Evolutionary conservation across 805 yeast species (phyloP), one percentile per base, ranked within the genome.

Genomic region (Blastobotrys robertii): DNA sequence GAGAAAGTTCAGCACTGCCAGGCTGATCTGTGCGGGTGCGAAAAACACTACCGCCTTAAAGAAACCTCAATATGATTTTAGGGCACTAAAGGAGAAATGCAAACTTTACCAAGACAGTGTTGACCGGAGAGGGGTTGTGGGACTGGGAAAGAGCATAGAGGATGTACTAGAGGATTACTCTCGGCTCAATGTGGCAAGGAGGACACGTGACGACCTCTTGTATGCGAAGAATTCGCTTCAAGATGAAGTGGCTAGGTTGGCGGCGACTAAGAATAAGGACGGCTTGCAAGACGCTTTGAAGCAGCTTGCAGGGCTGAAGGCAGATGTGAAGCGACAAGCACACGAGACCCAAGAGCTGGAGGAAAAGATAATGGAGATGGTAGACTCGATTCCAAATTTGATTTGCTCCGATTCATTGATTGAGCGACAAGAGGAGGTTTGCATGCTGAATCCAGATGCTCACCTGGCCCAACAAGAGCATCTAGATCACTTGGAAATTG

Each of bases 401-500:
- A 47, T 61, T 4, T 53, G 52, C 7, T 52, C 58, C 3, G 48
- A 45, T 8, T 41, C 53, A 4, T 7, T 30, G 5, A 37, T 47
- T 19, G 37, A 38, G 8, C 53, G 48, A 15, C 57, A 50, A 11
- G 43, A 37, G 45, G 30, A 47, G 13, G 52, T 59, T 4, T 50
- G 37, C 4, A 41, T 43, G 38, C 33, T 58, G 30, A 51, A 58
- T 40, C 43, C 46, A 2, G 51, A 50, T 15, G 35, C 22, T 13
- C 13, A 44, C 28, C 32, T 28, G 4, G 38, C 41, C 6, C 38
- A 47, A 1, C 44, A 42, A 19, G 25, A 43, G 3, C 16, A 12
- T 6, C 43, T 37, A 30, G 46, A 81, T 54, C 98, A 92, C 58
- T 75, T 79, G 38, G 63, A 57, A 3, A 81, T 92, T n/a, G 87